Evolutionary conservation across 768 basidiomycete species (phyloP).

Genomic region (Lentinula aciculospora): DNA sequence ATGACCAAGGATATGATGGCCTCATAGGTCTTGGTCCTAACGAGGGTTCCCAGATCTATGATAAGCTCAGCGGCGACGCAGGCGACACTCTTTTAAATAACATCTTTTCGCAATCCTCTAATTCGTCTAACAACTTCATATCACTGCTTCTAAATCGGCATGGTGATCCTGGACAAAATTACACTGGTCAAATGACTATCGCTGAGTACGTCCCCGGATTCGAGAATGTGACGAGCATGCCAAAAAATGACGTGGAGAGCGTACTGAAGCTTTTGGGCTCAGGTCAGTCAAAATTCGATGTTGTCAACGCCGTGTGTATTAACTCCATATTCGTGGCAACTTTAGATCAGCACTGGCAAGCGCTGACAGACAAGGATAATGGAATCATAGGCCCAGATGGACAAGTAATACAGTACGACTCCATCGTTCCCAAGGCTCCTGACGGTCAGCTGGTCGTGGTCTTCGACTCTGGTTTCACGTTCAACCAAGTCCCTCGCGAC

Average conservation of each 20-base stretch:
- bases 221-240: constrained; percentile 54
- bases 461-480: constrained; percentile 68
- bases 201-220: constrained; percentile 59
- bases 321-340: not conserved
- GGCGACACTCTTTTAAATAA: constrained; percentile 59
- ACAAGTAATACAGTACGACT: constrained; percentile 48
- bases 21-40: constrained; percentile 79
- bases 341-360: constrained; percentile 77
- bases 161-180: constrained; percentile 40
- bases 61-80: constrained; percentile 40
- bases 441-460: constrained; percentile 63
- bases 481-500: constrained; percentile 63
- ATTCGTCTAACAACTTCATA: constrained; percentile 56
- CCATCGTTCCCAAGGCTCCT: constrained; percentile 67
- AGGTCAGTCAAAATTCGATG: constrained; percentile 21
- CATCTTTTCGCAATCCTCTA: constrained; percentile 53
- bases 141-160: constrained; percentile 62
- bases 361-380: constrained; percentile 54
- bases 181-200: constrained; percentile 64
- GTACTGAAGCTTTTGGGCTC: constrained; percentile 54
- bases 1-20: constrained; percentile 59
- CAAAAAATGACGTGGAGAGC: constrained; percentile 60
- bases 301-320: not conserved
- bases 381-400: constrained; percentile 80
- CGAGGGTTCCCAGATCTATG: constrained; percentile 56